A percentile compares a stretch with the other conserved stretches of the same genome.
Conservation (phyloP, 148 eudicot species). For the Rhododendron mucronatum region DNA sequence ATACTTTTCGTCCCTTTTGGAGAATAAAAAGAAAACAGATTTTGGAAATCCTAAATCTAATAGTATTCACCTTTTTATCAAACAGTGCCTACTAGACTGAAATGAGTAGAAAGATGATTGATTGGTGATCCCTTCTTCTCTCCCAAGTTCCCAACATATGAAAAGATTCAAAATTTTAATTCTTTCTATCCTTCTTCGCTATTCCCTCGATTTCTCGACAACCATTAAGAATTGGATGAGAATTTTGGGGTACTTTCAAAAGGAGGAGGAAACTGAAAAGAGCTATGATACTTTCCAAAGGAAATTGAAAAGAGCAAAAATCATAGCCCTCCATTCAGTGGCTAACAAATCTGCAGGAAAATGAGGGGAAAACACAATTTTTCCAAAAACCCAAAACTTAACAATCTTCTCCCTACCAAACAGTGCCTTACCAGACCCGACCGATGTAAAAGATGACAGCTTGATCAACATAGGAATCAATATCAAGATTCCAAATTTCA, state of each 20-base stretch:
- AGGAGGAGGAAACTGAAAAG: too few species aligned
- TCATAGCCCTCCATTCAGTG: neutral
- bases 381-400: neutral
- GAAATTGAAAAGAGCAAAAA: neutral
- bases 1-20: neutral
- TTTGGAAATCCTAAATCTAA: neutral
- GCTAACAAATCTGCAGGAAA: neutral
- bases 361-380: neutral
- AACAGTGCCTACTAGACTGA: neutral
- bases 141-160: neutral
- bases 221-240: neutral
- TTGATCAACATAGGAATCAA: neutral
- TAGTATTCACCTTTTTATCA: neutral
- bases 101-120: neutral
- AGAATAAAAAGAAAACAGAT: neutral
- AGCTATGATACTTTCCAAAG: too few species aligned
- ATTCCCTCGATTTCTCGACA: neutral
- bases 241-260: neutral
- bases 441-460: neutral
- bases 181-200: neutral
- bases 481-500: neutral
- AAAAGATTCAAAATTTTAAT: neutral
- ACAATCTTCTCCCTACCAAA: neutral
- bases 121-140: neutral
- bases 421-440: neutral